Conservation (phyloP, 2,329 filamentous ascomycete genomes). For the Rutstroemia sydowiana region DNA sequence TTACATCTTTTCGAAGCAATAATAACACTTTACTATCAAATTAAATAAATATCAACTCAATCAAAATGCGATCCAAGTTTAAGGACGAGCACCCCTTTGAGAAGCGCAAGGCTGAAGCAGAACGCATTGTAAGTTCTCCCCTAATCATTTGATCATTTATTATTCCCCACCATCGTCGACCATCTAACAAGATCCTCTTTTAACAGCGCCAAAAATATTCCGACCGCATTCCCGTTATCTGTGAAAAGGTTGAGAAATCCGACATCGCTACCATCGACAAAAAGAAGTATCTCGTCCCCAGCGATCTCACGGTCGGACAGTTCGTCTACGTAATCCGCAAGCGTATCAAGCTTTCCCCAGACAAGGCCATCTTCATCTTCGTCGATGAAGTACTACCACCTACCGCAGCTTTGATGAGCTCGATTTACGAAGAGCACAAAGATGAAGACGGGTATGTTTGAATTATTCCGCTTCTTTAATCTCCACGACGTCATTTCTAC, state of each 20-base stretch:
- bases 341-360: conserved; percentile 97
- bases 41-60: conserved; percentile 28
- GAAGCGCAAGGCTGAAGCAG: conserved; percentile 99
- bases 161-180: background rate
- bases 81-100: conserved; percentile 99
- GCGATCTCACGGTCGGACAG: conserved; percentile 96
- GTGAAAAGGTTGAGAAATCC: conserved; percentile 98
- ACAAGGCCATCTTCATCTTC: conserved; percentile 99
- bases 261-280: conserved; percentile 99
- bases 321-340: conserved; percentile 99
- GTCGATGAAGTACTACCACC: conserved; percentile 96
- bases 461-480: conserved; percentile 24
- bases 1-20: background rate
- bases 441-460: conserved; percentile 54
- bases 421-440: conserved; percentile 99
- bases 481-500: conserved; percentile 7
- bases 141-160: conserved; percentile 3
- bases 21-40: background rate
- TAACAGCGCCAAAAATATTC: conserved; percentile 82
- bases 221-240: conserved; percentile 98
- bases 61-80: conserved; percentile 95
- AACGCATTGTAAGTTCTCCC: conserved; percentile 48
- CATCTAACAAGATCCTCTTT: background rate
- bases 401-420: conserved; percentile 96
- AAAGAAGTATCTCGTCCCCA: conserved; percentile 99